Evolutionary conservation across 164 flowering plant genomes (phyloP).

Genomic region (Vitis labrusca): DNA sequence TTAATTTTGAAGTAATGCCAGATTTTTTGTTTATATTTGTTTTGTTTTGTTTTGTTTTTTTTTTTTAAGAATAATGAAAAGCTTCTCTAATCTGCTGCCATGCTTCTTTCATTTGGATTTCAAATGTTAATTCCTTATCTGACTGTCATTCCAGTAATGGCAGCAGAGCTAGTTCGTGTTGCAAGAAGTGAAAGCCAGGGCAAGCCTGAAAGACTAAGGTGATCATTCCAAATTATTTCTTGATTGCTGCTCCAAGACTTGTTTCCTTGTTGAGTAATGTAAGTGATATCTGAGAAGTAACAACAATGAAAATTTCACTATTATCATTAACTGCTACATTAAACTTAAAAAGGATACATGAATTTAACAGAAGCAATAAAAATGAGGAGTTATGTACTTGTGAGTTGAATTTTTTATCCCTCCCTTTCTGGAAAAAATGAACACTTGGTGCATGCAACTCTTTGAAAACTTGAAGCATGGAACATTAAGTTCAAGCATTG

Average conservation of each 20-base stretch:
- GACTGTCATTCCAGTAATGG: conserved; percentile 75
- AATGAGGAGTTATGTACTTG: background rate
- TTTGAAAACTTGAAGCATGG: background rate
- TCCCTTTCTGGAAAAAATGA: too few relatives aligned
- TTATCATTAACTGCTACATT: too few relatives aligned
- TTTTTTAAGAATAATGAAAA: background rate
- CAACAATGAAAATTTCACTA: too few relatives aligned
- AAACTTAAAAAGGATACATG: too few relatives aligned
- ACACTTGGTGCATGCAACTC: background rate
- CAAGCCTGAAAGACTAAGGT: conserved; percentile 87
- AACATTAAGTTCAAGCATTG: background rate
- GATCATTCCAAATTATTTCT: background rate
- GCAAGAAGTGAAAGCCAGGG: conserved; percentile 63
- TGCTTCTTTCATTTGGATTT: background rate
- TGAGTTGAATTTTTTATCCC: background rate
- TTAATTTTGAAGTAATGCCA: background rate
- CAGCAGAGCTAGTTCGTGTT: conserved; percentile 88
- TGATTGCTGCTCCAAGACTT: too few relatives aligned
- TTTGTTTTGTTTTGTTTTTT: too few relatives aligned
- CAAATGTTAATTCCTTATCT: background rate
- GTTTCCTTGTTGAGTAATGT: too few relatives aligned
- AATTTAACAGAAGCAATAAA: background rate
- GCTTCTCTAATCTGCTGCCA: background rate
- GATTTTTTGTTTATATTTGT: background rate
- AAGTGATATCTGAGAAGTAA: too few relatives aligned